Evolutionary conservation across 371 early-diverging fungal species (phyloP), one percentile per base, ranked within the genome.

Genomic region (Lichtheimia hyalospora): DNA sequence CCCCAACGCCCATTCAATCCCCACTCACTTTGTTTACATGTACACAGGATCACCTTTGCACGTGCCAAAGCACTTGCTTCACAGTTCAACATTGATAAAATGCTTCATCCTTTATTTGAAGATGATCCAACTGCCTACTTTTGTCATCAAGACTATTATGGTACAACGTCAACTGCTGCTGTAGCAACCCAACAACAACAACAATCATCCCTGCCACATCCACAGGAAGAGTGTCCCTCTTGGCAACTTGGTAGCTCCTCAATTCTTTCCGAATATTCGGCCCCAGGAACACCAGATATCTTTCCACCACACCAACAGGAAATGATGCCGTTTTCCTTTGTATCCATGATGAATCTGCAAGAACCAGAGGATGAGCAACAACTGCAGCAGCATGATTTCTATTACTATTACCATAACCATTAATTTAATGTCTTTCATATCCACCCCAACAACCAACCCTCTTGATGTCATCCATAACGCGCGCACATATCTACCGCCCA

Each of bases 21-120:
- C 16, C 7, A 10, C 18, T 23, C 55, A 34, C 34, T 34, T 34
- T 16, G 14, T 24, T 25, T 27, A 12, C 12, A 13, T 52, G 27
- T 51, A 15, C 40, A 23, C 8, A 79, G 79, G 80, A 88, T 88
- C 56, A 84, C 85, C 16, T 79, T 88, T 64, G 79, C 82, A 7
- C 82, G 88, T 63, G 88, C 88, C 12, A 73, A 73, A 15, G 79
- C 77, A 57, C 67, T 86, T 56, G 87, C 88, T 5, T 71, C 80
- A 41, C 84, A 83, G 28, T 84, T 84, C 66, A 82, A 85, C 43
- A 86, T 89, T 5, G 61, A 70, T 25, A 85, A 87, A 10, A 66
- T 73, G 50, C 75, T 89, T 10, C 83, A 84, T 57, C 91, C 91
- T 14, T 77, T 90, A 25, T 84, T 90, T 56, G 84, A 76, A 54